Base-by-base conservation (phyloP, 805 yeast species). In the Teunomyces aglyptinius region DNA sequence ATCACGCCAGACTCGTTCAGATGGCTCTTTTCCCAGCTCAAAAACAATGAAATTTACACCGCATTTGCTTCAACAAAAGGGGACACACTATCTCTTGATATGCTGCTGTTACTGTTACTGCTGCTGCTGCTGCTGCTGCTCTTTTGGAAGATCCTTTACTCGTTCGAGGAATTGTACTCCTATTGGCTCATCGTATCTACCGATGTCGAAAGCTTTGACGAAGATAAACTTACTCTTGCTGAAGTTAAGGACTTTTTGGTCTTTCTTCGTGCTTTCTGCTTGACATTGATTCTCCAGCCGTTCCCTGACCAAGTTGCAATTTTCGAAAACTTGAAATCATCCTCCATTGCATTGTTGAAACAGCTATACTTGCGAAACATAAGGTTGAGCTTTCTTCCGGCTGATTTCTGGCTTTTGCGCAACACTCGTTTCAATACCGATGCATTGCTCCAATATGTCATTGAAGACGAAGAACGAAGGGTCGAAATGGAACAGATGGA, bases 321-420 rank as follows among this genome's bases (percentile, higher is more conserved):
- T 12, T 24, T 31, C 29, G 48, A 36, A n/a, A 16, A 44, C 24
- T 49, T 68, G 24, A 62, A 61, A 44, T 59, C 57, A 3, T 58
- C 76, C 1, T 67, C 85, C 0, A 59, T 82, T n/a, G 67, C 73
- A 22, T 71, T 86, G 3, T 61, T 86, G 43, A 78, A 83, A 44
- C 91, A 85, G 59, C 61, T 88, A 1, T 83, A 86, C 59, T 57
- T 78, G 47, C 78, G 86, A 43, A 85, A 88, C 54, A 68, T 85
- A n/a, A 71, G 92, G 42, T 65, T 86, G 46, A 61, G 68, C 2
- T 71, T 85, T 35, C 63, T 86, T 22, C 72, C 72, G 0, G 60
- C 61, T 1, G 47, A 52, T 19, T 77, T 83, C 52, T 89, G 96
- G 96, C 49, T 68, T 40, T 53, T 76, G 41, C 49, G 57, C 12